Conservation (phyloP, 1,139 yeast species). For the Candida glucosophila region DNA sequence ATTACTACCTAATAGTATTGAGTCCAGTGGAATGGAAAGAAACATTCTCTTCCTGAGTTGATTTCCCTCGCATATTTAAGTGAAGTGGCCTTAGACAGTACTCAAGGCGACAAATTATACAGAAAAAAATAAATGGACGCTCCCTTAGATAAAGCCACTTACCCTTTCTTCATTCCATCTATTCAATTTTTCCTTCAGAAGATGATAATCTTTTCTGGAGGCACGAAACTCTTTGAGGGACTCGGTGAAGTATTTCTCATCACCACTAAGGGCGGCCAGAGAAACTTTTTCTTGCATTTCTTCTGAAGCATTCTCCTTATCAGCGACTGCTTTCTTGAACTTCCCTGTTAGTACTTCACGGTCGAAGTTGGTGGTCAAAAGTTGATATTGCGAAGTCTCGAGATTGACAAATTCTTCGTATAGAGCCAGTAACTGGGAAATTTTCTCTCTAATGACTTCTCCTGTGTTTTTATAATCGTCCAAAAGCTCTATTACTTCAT, state of each 20-base stretch:
- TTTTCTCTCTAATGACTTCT: constrained; percentile 17
- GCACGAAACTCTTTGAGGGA: constrained; percentile 37
- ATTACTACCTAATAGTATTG: no score
- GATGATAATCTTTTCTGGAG: constrained; percentile 36
- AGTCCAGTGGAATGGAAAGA: no score
- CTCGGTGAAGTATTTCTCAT: constrained; percentile 13
- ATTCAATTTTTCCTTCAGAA: constrained; percentile 48
- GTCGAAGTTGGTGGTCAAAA: constrained; percentile 30
- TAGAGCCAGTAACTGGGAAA: constrained; percentile 15
- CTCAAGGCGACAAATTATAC: no score
- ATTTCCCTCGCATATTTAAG: no score
- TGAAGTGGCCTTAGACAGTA: no score
- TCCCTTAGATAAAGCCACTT: constrained; percentile 31
- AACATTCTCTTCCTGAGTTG: no score
- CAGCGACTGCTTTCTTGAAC: constrained; percentile 17
- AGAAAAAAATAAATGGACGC: no score
- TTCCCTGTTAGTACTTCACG: constrained; percentile 22
- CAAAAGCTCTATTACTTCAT: constrained; percentile 16
- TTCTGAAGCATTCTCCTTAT: constrained; percentile 16
- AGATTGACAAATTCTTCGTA: constrained; percentile 26
- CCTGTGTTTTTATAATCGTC: constrained; percentile 19
- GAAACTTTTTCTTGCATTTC: constrained; percentile 9
- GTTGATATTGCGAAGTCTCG: constrained; percentile 34
- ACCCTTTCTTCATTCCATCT: constrained; percentile 65
- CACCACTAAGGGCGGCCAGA: constrained; percentile 2